phyloP scores from a whole-genome alignment of 306 rosid genomes.

The Nissolia schottii region DNA sequence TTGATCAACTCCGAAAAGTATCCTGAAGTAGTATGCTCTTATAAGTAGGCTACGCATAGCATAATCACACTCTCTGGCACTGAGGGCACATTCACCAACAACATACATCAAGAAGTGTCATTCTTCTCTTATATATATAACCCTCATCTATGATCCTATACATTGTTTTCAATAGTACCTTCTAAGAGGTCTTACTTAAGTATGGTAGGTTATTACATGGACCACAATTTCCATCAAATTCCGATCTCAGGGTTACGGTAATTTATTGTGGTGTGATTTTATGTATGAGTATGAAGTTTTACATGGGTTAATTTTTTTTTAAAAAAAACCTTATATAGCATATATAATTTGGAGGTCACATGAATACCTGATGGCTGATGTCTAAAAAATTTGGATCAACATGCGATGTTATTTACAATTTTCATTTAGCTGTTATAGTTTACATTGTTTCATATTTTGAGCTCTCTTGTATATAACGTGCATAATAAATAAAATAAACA shows the following conservation, averaged over 20 bases:
- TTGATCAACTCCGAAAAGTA: slow-evolving; percentile 7
- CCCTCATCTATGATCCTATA: background rate
- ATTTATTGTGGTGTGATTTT: too few species aligned
- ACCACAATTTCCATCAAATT: background rate
- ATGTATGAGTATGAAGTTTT: background rate
- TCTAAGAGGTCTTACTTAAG: background rate
- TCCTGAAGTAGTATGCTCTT: slow-evolving; percentile 9
- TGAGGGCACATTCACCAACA: slow-evolving; percentile 22
- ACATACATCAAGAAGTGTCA: background rate
- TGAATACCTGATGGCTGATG: too few species aligned
- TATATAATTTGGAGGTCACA: too few species aligned
- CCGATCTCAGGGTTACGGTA: background rate
- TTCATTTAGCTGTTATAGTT: too few species aligned
- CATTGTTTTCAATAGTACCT: background rate
- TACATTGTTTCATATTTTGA: too few species aligned
- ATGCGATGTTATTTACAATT: too few species aligned
- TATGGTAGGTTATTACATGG: slow-evolving; percentile 7
- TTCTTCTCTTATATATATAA: background rate
- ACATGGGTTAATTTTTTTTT: background rate
- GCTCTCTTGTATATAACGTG: too few species aligned
- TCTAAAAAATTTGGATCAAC: too few species aligned
- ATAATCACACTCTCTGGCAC: slow-evolving; percentile 16
- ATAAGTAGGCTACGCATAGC: slow-evolving; percentile 1
- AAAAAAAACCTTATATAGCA: too few species aligned
- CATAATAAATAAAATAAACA: too few species aligned